These are phyloP conservation scores for Lentinula aciculospora DNA, from an alignment of 768 basidiomycete genomes.

Conservation along the genomic window DNA sequence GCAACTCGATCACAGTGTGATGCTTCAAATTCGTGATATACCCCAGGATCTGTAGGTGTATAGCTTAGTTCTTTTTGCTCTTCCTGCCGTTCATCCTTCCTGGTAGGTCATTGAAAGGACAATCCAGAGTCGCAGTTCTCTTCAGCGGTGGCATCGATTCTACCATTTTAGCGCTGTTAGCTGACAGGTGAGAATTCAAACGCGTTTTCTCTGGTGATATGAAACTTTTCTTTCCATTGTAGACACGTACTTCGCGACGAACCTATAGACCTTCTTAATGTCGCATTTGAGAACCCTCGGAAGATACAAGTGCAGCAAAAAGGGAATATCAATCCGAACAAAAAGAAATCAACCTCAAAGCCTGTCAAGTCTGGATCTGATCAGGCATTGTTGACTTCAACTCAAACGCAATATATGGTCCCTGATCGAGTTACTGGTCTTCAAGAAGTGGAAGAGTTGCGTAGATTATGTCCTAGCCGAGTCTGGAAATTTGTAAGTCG, in stretches of 20 bases:
- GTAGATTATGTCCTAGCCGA: conserved; percentile 68
- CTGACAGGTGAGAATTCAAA: conserved; percentile 50
- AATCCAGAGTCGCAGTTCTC: conserved; percentile 71
- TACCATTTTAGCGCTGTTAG: conserved; percentile 74
- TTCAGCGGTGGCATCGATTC: conserved; percentile 98
- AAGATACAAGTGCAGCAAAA: conserved; percentile 48
- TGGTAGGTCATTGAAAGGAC: conserved; percentile 21
- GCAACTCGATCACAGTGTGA: conserved; percentile 62
- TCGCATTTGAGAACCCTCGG: conserved; percentile 94
- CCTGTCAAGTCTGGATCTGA: too few species aligned
- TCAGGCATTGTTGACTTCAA: not conserved
- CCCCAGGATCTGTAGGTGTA: conserved; percentile 38
- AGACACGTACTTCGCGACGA: conserved; percentile 74
- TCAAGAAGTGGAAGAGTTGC: conserved; percentile 73
- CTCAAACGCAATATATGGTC: conserved; percentile 53
- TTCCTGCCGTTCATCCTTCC: not conserved
- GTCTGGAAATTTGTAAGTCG: conserved; percentile 81
- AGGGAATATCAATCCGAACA: conserved; percentile 38
- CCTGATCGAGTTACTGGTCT: conserved; percentile 86
- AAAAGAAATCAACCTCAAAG: conserved; percentile 29
- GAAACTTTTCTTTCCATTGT: not conserved
- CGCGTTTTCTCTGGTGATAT: not conserved
- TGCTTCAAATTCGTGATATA: conserved; percentile 62
- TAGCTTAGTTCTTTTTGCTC: not conserved
- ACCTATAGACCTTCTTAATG: conserved; percentile 88